Conservation (phyloP, 2,329 filamentous ascomycete species). For the Aureobasidium musti region DNA sequence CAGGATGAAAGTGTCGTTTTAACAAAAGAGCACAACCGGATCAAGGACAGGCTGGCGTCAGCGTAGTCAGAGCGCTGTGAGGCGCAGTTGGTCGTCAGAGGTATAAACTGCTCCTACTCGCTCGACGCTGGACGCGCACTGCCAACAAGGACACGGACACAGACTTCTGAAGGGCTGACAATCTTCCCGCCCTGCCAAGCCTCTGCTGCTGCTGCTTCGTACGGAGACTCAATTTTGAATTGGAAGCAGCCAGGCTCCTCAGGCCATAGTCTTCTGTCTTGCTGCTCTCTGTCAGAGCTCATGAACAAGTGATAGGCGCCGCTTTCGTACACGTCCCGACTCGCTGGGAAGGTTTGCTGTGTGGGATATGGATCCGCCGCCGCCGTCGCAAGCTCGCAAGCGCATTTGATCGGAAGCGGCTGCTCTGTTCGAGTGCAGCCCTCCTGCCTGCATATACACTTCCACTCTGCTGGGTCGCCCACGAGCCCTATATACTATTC, state of each 20-base stretch:
- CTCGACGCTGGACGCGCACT: neutral
- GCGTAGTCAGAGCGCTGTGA: constrained; percentile 10
- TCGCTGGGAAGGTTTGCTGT: neutral
- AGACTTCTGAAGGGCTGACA: neutral
- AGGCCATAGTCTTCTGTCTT: neutral
- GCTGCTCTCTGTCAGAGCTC: neutral
- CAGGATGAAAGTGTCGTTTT: constrained; percentile 1
- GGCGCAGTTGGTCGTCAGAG: constrained; percentile 1
- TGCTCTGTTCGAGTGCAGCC: constrained; percentile 23
- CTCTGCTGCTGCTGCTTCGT: neutral
- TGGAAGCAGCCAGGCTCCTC: neutral
- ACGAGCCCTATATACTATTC: constrained; percentile 9
- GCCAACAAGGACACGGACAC: neutral
- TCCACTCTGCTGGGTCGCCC: constrained; percentile 19
- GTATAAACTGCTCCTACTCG: neutral
- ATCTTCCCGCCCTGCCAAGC: constrained; percentile 17
- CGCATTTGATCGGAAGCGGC: constrained; percentile 18
- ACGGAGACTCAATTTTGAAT: neutral
- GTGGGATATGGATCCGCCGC: constrained; percentile 1
- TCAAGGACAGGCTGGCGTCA: constrained; percentile 1
- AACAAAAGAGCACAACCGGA: neutral
- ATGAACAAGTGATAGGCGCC: neutral
- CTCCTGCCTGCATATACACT: constrained; percentile 24
- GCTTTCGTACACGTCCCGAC: neutral
- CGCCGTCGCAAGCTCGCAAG: constrained; percentile 6